Conservation (phyloP, 139 green algal genomes). For the Pseudopediastrum boryanum region DNA sequence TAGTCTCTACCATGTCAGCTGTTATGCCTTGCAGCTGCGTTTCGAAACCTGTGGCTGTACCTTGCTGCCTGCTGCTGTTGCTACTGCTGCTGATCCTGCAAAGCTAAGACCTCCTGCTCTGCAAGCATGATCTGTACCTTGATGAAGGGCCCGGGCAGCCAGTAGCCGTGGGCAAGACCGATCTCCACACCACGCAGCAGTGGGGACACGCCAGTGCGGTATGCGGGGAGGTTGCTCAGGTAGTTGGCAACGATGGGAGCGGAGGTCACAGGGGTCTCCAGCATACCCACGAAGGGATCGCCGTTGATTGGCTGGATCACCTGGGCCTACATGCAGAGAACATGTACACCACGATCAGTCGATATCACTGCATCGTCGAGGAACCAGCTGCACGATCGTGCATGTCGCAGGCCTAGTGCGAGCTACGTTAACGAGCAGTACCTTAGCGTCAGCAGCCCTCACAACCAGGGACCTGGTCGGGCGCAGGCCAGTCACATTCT, state of each 20-base stretch:
- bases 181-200: slow-evolving; percentile 97
- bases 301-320: slow-evolving; percentile 95
- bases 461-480: slow-evolving; percentile 16
- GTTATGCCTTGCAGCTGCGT: too few relatives aligned
- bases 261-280: slow-evolving; percentile 97
- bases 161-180: slow-evolving; percentile 95
- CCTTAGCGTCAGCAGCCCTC: slow-evolving; percentile 28
- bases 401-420: not conserved
- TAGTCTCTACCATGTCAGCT: too few relatives aligned
- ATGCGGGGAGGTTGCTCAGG: slow-evolving; percentile 96
- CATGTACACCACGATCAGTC: not conserved
- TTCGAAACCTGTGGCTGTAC: too few relatives aligned
- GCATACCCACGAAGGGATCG: slow-evolving; percentile 96
- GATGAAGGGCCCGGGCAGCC: slow-evolving; percentile 97
- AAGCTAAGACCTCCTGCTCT: too few relatives aligned
- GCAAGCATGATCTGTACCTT: slow-evolving; percentile 76
- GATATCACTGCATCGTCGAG: not conserved
- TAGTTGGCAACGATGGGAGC: slow-evolving; percentile 88
- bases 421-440: not conserved
- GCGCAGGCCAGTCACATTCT: slow-evolving; percentile 3
- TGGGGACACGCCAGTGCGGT: slow-evolving; percentile 93
- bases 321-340: slow-evolving; percentile 52
- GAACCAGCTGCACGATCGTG: not conserved
- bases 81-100: too few relatives aligned
- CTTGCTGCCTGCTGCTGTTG: too few relatives aligned